Evolutionary conservation across 129 eudicot genomes (phyloP), one percentile per base, ranked within the genome.

Genomic region (Scalesia atractyloides): DNA sequence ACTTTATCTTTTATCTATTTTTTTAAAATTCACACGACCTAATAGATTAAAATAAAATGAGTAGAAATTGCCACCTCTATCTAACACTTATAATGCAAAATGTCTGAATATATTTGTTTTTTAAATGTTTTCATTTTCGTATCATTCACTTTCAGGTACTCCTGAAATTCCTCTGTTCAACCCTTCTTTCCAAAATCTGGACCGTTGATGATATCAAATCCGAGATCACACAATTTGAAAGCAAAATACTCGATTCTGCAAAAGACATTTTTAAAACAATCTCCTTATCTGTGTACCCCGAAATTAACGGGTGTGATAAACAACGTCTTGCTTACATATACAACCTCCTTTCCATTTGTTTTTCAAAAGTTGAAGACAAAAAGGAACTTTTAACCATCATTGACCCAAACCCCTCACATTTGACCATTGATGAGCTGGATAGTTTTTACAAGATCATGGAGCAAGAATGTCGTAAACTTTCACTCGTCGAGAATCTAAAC

Each of bases 101-200:
- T 30, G 30, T 60, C 17, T 5, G 13, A 22, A 4, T 4, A 58
- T 60, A 30, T 5, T n/a, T n/a, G 11, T 6, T 41, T 41, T 41
- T 6, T 0, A 14, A 26, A 33, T 30, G 43, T 60, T 60, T 7
- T 13, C 47, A 19, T 73, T 37, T 26, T 48, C 3, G 18, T 70
- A 20, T 61, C 30, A 12, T 72, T 85, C 46, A 26, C 39, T 68
- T 74, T 75, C 86, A 95, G 99, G 97, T 95, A 59, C 72, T 95
- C 69, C 83, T 90, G 72, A 77, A 80, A 76, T 95, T 76, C 76
- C 84, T 95, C 72, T 74, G 80, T 56, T 81, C 89, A 59, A 77
- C 88, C 73, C 86, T 91, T 69, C 87, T 88, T 71, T 95, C 99
- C 9, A 87, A 95, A 41, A 85, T 73, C 63, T 95, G 99, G 99